Conservation (phyloP, 2,329 filamentous ascomycete genomes). For the Ceratocystis huliohia region DNA sequence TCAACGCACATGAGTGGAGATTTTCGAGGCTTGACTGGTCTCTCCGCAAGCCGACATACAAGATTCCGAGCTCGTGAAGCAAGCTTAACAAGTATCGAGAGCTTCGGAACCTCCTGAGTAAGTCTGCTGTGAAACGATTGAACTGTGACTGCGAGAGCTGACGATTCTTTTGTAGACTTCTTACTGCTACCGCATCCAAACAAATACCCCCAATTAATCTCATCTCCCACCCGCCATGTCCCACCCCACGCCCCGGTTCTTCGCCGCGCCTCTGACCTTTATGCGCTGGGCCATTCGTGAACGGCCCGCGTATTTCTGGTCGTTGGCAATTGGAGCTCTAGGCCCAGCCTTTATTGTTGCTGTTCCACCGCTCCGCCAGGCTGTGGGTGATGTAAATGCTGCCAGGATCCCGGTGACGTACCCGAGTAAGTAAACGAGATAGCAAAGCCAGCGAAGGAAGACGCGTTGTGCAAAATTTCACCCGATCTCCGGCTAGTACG, state of each 20-base stretch:
- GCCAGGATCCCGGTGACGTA: constrained; percentile 75
- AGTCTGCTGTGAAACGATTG: not conserved
- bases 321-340: constrained; percentile 56
- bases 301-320: constrained; percentile 86
- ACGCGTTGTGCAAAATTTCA: too few relatives aligned
- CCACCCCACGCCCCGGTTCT: constrained; percentile 60
- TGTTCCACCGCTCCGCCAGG: constrained; percentile 60
- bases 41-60: not conserved
- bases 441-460: too few relatives aligned
- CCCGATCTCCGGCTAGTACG: not conserved
- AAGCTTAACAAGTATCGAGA: not conserved
- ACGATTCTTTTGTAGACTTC: not conserved
- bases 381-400: constrained; percentile 61
- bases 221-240: constrained; percentile 40
- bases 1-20: not conserved
- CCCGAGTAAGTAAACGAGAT: constrained; percentile 54
- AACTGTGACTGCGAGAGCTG: not conserved
- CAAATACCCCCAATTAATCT: not conserved
- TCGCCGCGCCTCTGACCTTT: constrained; percentile 70
- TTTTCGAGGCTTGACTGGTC: not conserved
- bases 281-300: constrained; percentile 76
- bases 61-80: not conserved
- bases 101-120: not conserved
- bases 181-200: not conserved
- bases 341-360: constrained; percentile 59